Base-by-base conservation (phyloP, 257 asterid genomes). In the Plantago major region DNA sequence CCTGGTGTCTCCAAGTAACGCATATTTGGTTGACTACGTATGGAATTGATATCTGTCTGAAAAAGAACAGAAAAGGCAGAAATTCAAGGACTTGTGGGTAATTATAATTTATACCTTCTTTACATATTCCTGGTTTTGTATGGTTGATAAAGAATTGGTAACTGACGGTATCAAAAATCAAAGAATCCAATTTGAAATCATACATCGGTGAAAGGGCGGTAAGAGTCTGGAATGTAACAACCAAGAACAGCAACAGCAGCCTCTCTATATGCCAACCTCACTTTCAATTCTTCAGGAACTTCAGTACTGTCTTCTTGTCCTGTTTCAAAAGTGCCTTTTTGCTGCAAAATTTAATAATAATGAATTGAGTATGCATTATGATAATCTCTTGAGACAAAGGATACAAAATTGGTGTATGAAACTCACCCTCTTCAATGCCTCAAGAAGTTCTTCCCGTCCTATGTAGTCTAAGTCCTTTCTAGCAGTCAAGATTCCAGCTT, bases 241-340 rank as follows among this genome's bases (percentile, higher is more conserved):
- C 91, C 91, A 76, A 93, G 88, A 78, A 93, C 80, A 60, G 99
- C 95, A 68, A 93, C 96, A 65, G 97, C 95, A 55, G 99, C 99
- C 84, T 93, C 99, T 67, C 99, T 69, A 68, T 89, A 89, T 61
- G 99, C 99, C 78, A 89, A 76, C 76, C 99, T 84, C 71, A 89
- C 80, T 71, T 88, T 93, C 55, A 93, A 76, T 78, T 89, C 99
- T 74, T 89, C 94, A 42, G 99, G 99, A 65, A 93, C 95, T 64
- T 85, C 97, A 55, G 84, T 79, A 54, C 81, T 77, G 72, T 93
- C 99, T 69, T 93, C 99, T 82, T 93, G 96, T 66, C 99, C 99
- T 17, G 99, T 89, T 79, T 93, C 99, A 73, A 93, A 93, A 46
- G 99, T 93, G 42, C 99, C 97, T 75, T 82, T 70, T 93, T 93